Evolutionary conservation across 192 early-diverging fungal genomes (phyloP).

Genomic region (Geosiphon pyriformis): DNA sequence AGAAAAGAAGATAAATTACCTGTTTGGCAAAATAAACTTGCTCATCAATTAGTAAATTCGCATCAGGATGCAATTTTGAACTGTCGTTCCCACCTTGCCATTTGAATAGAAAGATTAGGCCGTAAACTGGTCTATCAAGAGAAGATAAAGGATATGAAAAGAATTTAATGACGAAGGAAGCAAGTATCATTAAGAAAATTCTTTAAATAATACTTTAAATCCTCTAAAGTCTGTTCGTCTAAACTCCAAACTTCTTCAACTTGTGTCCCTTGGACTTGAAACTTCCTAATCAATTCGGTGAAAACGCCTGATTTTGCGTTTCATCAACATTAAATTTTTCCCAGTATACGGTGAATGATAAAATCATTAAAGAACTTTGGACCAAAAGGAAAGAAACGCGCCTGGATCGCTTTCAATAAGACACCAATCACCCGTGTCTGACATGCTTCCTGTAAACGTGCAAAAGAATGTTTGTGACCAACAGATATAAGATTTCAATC

Average conservation of each 20-base stretch:
- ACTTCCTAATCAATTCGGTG: constrained; percentile 71
- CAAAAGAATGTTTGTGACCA: no score
- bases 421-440: constrained; percentile 74
- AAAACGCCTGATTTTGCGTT: constrained; percentile 54
- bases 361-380: background rate
- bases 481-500: no score
- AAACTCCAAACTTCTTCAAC: constrained; percentile 79
- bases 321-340: background rate
- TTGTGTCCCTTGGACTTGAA: constrained; percentile 67
- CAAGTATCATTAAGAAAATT: background rate
- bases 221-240: constrained; percentile 54
- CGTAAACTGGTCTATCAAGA: constrained; percentile 55
- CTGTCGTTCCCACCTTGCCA: constrained; percentile 50
- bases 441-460: no score
- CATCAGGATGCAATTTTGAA: constrained; percentile 23
- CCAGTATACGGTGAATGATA: background rate
- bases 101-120: constrained; percentile 81
- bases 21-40: constrained; percentile 70
- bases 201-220: constrained; percentile 56
- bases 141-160: background rate
- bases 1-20: constrained; percentile 26
- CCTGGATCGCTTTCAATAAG: constrained; percentile 85
- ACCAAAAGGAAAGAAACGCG: constrained; percentile 10
- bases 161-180: background rate
- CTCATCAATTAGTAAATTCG: constrained; percentile 31